Percentiles rank a stretch among this genome's conserved stretches.
Conservation (phyloP, 805 yeast species). For the Saccharomycopsis babjevae region DNA sequence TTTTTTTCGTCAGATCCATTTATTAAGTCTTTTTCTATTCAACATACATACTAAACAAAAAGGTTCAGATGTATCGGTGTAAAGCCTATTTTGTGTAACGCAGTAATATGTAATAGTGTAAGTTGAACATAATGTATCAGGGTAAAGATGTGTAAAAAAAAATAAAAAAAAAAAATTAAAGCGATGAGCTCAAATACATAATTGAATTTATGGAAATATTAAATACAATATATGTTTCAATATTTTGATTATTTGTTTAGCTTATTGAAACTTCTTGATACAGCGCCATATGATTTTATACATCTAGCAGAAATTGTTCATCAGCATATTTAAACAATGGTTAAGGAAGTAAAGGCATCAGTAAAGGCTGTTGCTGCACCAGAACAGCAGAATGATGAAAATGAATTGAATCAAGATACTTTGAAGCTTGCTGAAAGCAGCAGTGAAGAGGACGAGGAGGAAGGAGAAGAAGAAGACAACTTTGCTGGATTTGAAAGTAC, state of each 20-base stretch:
- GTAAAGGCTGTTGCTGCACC: slow-evolving; percentile 14
- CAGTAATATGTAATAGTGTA: background rate
- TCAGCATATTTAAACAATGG: slow-evolving; percentile 9
- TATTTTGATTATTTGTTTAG: too few species aligned
- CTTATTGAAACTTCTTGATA: too few species aligned
- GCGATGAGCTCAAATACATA: background rate
- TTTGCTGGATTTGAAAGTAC: slow-evolving; percentile 19
- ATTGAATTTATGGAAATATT: background rate
- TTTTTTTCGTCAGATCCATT: too few species aligned
- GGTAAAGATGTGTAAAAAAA: background rate
- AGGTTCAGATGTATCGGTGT: too few species aligned
- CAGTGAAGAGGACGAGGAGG: slow-evolving; percentile 19
- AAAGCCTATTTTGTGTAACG: background rate
- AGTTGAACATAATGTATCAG: background rate
- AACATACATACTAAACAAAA: too few species aligned
- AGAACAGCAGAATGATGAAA: slow-evolving; percentile 18
- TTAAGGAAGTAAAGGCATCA: slow-evolving; percentile 8
- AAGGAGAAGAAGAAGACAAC: slow-evolving; percentile 16
- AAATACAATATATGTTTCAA: too few species aligned
- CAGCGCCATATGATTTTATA: background rate
- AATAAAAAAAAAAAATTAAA: background rate
- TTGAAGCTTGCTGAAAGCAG: slow-evolving; percentile 20
- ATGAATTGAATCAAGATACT: slow-evolving; percentile 24
- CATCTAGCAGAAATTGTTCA: background rate
- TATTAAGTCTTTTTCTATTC: too few species aligned